These are phyloP conservation scores for Aspergillus neotritici DNA, from an alignment of 2,329 filamentous ascomycete genomes.

Conservation along the genomic window DNA sequence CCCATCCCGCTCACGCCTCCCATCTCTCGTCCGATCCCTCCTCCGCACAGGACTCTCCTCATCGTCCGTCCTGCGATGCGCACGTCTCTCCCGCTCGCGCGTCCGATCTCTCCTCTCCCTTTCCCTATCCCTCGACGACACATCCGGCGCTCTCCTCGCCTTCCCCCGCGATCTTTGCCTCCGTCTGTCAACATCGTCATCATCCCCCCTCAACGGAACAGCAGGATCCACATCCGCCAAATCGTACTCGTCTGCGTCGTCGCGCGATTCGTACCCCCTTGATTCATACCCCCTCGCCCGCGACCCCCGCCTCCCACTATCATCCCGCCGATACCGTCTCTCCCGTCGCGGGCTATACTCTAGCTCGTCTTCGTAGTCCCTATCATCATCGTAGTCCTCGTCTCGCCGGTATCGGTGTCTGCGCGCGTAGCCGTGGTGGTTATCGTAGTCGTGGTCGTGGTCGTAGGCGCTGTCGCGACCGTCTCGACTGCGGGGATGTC, in stretches of 20 bases:
- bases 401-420: conserved; percentile 13
- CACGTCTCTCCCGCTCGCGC: conserved; percentile 30
- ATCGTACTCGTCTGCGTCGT: conserved; percentile 15
- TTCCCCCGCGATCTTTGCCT: conserved; percentile 28
- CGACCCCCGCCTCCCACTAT: neutral
- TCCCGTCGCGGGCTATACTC: conserved; percentile 14
- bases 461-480: conserved; percentile 8
- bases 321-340: conserved; percentile 19
- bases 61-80: conserved; percentile 22
- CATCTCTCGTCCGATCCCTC: conserved; percentile 10
- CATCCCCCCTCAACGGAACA: conserved; percentile 4
- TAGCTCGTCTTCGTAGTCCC: conserved; percentile 17
- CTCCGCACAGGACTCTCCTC: conserved; percentile 24
- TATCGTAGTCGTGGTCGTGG: conserved; percentile 12
- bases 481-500: conserved; percentile 26
- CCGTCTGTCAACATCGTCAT: conserved; percentile 9
- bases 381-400: conserved; percentile 21
- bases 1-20: conserved; percentile 15
- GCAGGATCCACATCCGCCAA: conserved; percentile 9
- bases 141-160: conserved; percentile 28
- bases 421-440: conserved; percentile 9
- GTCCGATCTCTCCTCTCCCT: conserved; percentile 26
- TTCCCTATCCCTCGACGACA: conserved; percentile 34
- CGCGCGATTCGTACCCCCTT: conserved; percentile 16
- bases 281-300: conserved; percentile 15